These are phyloP conservation scores for Saccharata proteae DNA, from an alignment of 2,329 filamentous ascomycete species.

Conservation along the genomic window DNA sequence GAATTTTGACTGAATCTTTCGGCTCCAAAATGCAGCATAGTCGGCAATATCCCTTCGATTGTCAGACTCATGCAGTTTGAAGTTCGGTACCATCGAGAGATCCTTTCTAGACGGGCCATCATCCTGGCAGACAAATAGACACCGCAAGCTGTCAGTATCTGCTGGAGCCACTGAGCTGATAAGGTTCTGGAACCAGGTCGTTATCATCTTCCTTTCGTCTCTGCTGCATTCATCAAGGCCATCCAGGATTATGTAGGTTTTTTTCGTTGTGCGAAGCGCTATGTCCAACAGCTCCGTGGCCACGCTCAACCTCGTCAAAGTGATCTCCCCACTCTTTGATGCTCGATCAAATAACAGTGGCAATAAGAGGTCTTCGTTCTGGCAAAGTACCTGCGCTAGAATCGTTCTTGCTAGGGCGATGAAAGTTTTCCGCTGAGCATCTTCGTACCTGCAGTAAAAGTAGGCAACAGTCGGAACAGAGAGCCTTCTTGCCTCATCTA, in stretches of 20 bases:
- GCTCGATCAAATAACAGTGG: slow-evolving; percentile 19
- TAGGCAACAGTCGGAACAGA: slow-evolving; percentile 13
- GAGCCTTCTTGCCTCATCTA: slow-evolving; percentile 22
- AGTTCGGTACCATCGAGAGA: slow-evolving; percentile 10
- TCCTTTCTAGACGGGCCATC: slow-evolving; percentile 15
- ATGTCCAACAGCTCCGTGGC: slow-evolving; percentile 21
- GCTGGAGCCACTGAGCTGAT: slow-evolving; percentile 11
- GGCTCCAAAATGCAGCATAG: slow-evolving; percentile 15
- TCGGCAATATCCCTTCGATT: slow-evolving; percentile 18
- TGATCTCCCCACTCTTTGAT: slow-evolving; percentile 14
- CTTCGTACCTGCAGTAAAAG: slow-evolving; percentile 31
- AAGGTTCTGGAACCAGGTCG: slow-evolving; percentile 17
- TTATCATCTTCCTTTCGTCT: slow-evolving; percentile 17
- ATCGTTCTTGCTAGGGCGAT: slow-evolving; percentile 21
- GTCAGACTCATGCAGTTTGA: slow-evolving; percentile 9
- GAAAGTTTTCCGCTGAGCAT: slow-evolving; percentile 16
- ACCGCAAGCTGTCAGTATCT: slow-evolving; percentile 17
- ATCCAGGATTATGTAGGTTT: slow-evolving; percentile 31
- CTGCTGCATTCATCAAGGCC: slow-evolving; percentile 32
- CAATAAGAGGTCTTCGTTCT: slow-evolving; percentile 16
- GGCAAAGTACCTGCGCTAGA: slow-evolving; percentile 20
- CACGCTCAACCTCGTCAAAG: slow-evolving; percentile 13
- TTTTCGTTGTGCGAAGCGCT: slow-evolving; percentile 16
- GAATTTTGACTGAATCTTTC: slow-evolving; percentile 12
- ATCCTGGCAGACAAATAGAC: slow-evolving; percentile 23